phyloP scores from a whole-genome alignment of 495 filamentous ascomycete species.

The Jackrogersella minutella region DNA sequence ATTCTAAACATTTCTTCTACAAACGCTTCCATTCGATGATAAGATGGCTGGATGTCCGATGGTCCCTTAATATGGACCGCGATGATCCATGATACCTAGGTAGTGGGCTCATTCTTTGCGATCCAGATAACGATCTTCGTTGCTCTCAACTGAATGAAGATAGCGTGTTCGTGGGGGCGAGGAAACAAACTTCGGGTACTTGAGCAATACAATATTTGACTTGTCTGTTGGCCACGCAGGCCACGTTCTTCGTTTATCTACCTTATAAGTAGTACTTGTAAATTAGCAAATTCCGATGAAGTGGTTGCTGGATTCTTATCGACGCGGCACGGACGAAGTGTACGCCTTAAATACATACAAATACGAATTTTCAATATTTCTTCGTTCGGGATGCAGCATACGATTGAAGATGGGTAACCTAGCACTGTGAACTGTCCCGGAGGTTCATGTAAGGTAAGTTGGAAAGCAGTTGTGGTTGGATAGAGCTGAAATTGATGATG shows the following conservation, averaged over 20 bases:
- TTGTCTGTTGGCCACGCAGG: not conserved
- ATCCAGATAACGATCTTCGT: constrained; percentile 40
- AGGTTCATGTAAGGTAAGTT: constrained; percentile 16
- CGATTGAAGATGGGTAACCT: not conserved
- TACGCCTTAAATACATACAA: constrained; percentile 2
- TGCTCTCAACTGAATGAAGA: constrained; percentile 18
- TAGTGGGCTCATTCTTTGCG: constrained; percentile 13
- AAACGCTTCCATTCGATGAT: not conserved
- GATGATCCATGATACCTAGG: constrained; percentile 18
- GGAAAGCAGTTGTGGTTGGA: constrained; percentile 27
- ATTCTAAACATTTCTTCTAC: not conserved
- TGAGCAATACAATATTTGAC: not conserved
- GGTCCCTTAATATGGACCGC: constrained; percentile 4
- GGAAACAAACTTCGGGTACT: not conserved
- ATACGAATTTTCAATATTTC: constrained; percentile 1
- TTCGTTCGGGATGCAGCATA: not conserved
- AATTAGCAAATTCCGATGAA: not conserved
- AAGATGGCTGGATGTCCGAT: too few relatives aligned
- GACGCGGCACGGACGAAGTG: not conserved
- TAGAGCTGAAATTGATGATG: constrained; percentile 27
- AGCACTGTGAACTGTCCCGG: too few relatives aligned
- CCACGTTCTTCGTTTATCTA: not conserved
- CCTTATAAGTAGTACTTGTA: constrained; percentile 2
- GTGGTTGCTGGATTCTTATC: not conserved
- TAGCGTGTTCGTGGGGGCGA: constrained; percentile 14